Evolutionary conservation across 176 grass and related monocot species (phyloP).

Genomic region (Panicum miliaceum): DNA sequence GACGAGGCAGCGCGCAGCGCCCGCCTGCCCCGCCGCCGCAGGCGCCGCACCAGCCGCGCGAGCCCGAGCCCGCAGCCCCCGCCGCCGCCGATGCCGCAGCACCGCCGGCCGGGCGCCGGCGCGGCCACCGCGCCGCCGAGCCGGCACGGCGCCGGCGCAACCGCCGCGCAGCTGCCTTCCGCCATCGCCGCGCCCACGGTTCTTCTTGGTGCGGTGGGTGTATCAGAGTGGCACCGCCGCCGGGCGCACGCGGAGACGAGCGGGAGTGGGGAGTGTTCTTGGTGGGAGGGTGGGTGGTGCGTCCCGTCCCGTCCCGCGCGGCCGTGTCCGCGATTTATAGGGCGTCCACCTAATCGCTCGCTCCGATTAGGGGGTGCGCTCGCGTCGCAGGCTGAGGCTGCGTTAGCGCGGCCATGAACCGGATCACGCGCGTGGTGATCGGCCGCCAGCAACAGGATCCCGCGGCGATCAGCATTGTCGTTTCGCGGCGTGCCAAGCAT

Average conservation of each 20-base stretch:
- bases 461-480: not conserved
- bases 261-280: not conserved
- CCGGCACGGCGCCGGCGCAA: not conserved
- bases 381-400: not conserved
- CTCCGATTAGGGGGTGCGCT: not conserved
- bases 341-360: not conserved
- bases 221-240: not conserved
- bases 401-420: not conserved
- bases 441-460: not conserved
- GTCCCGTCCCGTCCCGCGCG: not conserved
- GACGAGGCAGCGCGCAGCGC: conserved; percentile 39
- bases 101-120: conserved; percentile 18
- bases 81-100: conserved; percentile 27
- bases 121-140: not conserved
- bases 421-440: not conserved
- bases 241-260: not conserved
- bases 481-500: too few relatives aligned
- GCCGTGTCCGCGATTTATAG: conserved; percentile 6
- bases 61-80: conserved; percentile 48
- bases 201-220: not conserved
- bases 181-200: not conserved
- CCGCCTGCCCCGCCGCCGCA: conserved; percentile 60
- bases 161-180: not conserved
- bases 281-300: not conserved
- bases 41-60: conserved; percentile 54